Evolutionary conservation across 805 yeast genomes (phyloP).

Genomic region (Alloascoidea africana): DNA sequence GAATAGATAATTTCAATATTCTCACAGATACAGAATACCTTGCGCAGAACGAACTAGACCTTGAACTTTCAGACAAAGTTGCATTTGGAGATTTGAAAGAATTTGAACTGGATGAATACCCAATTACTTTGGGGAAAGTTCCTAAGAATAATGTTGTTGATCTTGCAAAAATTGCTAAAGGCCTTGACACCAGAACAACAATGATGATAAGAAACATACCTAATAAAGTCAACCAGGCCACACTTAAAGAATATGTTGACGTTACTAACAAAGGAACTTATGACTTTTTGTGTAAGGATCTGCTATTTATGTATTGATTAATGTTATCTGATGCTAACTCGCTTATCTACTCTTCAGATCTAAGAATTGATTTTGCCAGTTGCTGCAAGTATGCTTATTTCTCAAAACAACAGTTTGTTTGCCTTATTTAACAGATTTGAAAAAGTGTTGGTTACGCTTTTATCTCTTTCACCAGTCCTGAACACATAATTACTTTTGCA

Average conservation of each 20-base stretch:
- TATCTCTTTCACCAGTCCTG: constrained; percentile 29
- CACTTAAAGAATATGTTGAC: constrained; percentile 30
- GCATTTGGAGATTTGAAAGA: background rate
- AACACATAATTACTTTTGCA: constrained; percentile 28
- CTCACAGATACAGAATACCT: background rate
- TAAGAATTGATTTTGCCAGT: constrained; percentile 36
- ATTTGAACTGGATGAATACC: constrained; percentile 10
- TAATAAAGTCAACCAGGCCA: constrained; percentile 30
- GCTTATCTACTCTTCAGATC: constrained; percentile 14
- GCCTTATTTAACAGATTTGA: no score
- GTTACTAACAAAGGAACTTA: constrained; percentile 23
- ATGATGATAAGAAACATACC: constrained; percentile 41
- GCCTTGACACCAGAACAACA: constrained; percentile 30
- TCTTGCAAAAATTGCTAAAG: constrained; percentile 22
- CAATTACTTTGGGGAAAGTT: constrained; percentile 14
- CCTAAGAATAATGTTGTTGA: constrained; percentile 22
- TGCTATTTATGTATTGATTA: no score
- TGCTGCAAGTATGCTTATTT: constrained; percentile 24
- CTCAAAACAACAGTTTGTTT: background rate
- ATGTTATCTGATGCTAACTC: no score
- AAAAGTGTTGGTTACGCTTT: constrained; percentile 39
- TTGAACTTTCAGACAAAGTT: constrained; percentile 3
- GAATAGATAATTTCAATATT: background rate
- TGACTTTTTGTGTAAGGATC: constrained; percentile 23
- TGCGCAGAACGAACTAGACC: background rate